Percentiles rank a stretch among this genome's conserved stretches.
These are phyloP conservation scores for Magnolia changhungtana DNA, from an alignment of 164 flowering plant species.

Conservation along the genomic window DNA sequence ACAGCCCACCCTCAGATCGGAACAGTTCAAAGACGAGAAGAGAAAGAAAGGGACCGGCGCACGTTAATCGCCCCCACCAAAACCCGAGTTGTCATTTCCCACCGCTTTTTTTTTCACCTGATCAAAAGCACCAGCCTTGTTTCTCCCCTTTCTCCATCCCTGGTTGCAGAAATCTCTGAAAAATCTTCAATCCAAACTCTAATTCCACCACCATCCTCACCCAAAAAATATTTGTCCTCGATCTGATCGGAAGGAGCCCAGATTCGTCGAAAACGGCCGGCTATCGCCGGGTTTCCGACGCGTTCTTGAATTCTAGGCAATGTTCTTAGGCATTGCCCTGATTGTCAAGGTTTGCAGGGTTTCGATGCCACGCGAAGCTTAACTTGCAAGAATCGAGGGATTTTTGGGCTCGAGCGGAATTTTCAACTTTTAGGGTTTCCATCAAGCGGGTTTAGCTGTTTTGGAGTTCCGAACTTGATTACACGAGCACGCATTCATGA, in stretches of 20 bases:
- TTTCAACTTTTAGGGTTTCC: conserved; percentile 7
- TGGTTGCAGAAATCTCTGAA: neutral
- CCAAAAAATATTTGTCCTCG: conserved; percentile 5
- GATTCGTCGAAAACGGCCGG: conserved; percentile 15
- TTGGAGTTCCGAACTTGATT: conserved; percentile 1
- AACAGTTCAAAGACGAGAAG: neutral
- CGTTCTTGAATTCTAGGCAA: neutral
- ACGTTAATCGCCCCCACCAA: neutral
- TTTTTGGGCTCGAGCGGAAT: neutral
- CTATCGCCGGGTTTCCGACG: neutral
- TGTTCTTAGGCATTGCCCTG: conserved; percentile 1
- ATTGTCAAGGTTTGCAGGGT: conserved; percentile 4
- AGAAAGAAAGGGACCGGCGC: neutral
- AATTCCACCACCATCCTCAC: neutral
- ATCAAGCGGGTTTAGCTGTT: conserved; percentile 11
- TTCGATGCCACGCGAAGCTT: neutral
- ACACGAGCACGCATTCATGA: neutral
- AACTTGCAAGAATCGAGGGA: neutral
- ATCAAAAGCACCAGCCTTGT: too few species aligned
- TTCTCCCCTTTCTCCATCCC: neutral
- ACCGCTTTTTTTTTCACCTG: neutral
- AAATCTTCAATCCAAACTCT: neutral
- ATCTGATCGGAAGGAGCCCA: conserved; percentile 7
- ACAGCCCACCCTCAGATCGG: neutral
- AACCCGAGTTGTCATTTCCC: neutral